Percentiles rank a stretch among this genome's conserved stretches.
Conservation (phyloP, 1,139 yeast species). For the Cylindricascospora bacillispora region DNA sequence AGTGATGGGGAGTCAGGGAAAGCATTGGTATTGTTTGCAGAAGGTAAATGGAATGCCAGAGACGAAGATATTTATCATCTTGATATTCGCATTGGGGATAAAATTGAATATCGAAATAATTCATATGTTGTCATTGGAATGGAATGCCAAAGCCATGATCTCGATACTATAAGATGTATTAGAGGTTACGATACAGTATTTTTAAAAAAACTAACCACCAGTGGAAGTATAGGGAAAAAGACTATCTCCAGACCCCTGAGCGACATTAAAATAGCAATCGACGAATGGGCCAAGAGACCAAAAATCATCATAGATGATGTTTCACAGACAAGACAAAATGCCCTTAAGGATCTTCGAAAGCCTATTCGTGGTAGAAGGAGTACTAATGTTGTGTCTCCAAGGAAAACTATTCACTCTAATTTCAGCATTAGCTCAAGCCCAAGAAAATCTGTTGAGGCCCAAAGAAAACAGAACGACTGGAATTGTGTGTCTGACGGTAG, state of each 20-base stretch:
- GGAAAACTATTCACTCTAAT: too few species aligned
- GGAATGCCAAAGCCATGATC: conserved; percentile 16
- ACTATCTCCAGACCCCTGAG: conserved; percentile 12
- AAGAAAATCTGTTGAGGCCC: too few species aligned
- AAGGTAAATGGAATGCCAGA: conserved; percentile 10
- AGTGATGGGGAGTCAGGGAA: conserved; percentile 10
- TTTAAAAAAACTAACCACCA: conserved; percentile 23
- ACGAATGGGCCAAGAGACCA: conserved; percentile 23
- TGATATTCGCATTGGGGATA: conserved; percentile 34
- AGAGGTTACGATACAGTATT: conserved; percentile 45
- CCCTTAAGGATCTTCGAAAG: conserved; percentile 10
- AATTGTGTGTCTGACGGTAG: too few species aligned
- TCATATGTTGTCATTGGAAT: conserved; percentile 37
- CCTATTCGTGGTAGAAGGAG: conserved; percentile 18
- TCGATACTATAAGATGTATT: conserved; percentile 33
- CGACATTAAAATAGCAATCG: conserved; percentile 15
- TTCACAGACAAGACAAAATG: conserved; percentile 6
- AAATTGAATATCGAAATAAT: conserved; percentile 22
- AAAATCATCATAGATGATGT: conserved; percentile 12
- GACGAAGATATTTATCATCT: conserved; percentile 22
- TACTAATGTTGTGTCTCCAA: conserved; percentile 9
- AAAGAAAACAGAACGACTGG: too few species aligned
- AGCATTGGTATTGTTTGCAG: conserved; percentile 17
- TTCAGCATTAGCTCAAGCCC: too few species aligned
- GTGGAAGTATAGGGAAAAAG: conserved; percentile 13